Conservation (phyloP, 441 rosid genomes). For the Pelargonium exstipulatum region DNA sequence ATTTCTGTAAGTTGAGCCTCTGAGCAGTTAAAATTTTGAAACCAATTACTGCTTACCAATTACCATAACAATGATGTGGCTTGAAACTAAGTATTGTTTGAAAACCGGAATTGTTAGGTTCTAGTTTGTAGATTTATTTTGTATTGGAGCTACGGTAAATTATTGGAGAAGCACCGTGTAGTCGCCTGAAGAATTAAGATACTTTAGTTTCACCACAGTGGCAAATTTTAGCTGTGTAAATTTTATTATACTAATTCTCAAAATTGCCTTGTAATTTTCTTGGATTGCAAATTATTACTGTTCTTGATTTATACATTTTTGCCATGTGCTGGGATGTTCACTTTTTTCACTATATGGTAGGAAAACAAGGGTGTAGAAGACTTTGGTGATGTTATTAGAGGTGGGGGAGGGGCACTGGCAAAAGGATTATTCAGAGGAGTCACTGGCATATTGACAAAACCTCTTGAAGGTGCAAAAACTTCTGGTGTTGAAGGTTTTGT, state of each 20-base stretch:
- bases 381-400: constrained; percentile 92
- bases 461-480: constrained; percentile 94
- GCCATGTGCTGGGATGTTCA: background rate
- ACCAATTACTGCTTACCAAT: too few relatives aligned
- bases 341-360: constrained; percentile 33
- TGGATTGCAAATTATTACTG: background rate
- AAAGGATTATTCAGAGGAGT: constrained; percentile 98
- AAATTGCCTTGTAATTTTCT: background rate
- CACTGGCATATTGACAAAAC: constrained; percentile 94
- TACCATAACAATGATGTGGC: too few relatives aligned
- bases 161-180: too few relatives aligned
- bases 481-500: constrained; percentile 98
- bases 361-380: constrained; percentile 97
- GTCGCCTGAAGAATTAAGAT: too few relatives aligned
- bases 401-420: constrained; percentile 98
- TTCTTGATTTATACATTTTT: background rate
- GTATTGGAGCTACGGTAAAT: too few relatives aligned
- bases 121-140: too few relatives aligned
- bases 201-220: too few relatives aligned
- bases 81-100: too few relatives aligned
- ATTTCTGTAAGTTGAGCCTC: background rate
- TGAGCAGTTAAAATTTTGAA: too few relatives aligned
- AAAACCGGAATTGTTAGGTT: too few relatives aligned
- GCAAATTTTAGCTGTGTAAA: too few relatives aligned
- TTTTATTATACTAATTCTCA: too few relatives aligned